Conservation (phyloP, 768 basidiomycete genomes). For the Mycena leptocephala region DNA sequence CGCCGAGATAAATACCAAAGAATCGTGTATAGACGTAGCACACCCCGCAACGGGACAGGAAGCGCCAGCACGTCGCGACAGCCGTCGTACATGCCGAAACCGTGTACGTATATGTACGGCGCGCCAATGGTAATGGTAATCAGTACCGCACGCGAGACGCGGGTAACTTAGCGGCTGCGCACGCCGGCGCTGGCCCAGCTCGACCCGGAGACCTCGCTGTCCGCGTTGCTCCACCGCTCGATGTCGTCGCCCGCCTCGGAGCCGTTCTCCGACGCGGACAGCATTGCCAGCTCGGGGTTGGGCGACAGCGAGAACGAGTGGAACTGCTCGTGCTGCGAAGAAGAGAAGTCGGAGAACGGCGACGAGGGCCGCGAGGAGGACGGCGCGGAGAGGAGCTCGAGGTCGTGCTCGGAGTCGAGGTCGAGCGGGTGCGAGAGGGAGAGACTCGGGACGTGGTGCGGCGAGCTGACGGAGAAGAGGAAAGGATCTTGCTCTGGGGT, state of each 20-base stretch:
- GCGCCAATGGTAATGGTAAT: no score
- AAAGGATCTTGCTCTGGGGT: constrained; percentile 27
- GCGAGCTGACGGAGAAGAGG: constrained; percentile 35
- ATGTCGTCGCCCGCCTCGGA: constrained; percentile 17
- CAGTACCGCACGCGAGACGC: no score
- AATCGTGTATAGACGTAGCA: no score
- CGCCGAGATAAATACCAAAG: no score
- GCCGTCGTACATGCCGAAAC: no score
- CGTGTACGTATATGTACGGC: no score
- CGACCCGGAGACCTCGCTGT: constrained; percentile 31
- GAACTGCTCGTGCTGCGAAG: neutral
- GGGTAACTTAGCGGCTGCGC: neutral
- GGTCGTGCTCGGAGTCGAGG: constrained; percentile 58
- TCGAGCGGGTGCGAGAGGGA: constrained; percentile 62
- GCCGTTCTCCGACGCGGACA: constrained; percentile 6
- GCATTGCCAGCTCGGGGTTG: neutral
- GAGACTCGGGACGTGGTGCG: constrained; percentile 53
- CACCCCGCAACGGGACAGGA: no score
- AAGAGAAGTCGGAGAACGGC: constrained; percentile 53
- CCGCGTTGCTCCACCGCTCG: constrained; percentile 33
- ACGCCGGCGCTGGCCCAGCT: constrained; percentile 34
- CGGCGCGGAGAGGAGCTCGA: constrained; percentile 62
- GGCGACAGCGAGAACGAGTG: constrained; percentile 15
- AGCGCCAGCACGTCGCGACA: no score
- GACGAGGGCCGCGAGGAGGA: constrained; percentile 58